Conservation (phyloP, 192 early-diverging fungal species). For the Coemansia sp. region DNA sequence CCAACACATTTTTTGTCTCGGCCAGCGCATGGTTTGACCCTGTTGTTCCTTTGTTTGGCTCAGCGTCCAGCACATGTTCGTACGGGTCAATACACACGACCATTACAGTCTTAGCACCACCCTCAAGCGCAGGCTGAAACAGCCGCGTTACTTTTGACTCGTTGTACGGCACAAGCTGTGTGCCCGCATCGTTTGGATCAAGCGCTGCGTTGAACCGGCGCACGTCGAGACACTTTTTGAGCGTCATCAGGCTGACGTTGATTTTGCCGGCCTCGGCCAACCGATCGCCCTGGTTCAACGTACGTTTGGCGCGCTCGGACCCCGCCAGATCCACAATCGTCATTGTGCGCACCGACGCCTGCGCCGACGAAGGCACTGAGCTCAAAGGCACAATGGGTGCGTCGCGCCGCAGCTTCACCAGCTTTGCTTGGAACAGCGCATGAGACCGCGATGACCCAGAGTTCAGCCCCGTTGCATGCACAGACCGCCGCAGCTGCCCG, state of each 20-base stretch:
- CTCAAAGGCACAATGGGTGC: constrained; percentile 22
- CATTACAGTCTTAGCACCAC: constrained; percentile 61
- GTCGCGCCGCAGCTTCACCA: constrained; percentile 59
- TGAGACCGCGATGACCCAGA: constrained; percentile 63
- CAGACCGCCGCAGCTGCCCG: constrained; percentile 60
- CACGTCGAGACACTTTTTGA: constrained; percentile 72
- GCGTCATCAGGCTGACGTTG: constrained; percentile 69
- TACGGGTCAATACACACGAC: constrained; percentile 65
- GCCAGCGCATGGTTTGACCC: constrained; percentile 10
- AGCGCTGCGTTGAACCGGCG: constrained; percentile 54
- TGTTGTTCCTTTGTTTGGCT: neutral
- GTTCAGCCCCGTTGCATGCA: constrained; percentile 61
- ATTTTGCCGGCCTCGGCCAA: constrained; percentile 66
- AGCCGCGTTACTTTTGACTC: constrained; percentile 70
- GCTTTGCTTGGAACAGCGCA: constrained; percentile 65
- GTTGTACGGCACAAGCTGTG: constrained; percentile 60
- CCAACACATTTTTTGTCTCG: constrained; percentile 58
- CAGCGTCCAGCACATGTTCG: constrained; percentile 46
- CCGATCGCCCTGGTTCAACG: constrained; percentile 57
- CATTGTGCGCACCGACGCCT: constrained; percentile 45
- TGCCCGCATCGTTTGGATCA: neutral
- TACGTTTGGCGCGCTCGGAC: constrained; percentile 63
- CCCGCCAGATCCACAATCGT: constrained; percentile 73
- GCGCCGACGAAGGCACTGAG: constrained; percentile 1
- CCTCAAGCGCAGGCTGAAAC: constrained; percentile 64